phyloP scores from a whole-genome alignment of 352 stramenopile species.

The Phytophthora uliginosa region DNA sequence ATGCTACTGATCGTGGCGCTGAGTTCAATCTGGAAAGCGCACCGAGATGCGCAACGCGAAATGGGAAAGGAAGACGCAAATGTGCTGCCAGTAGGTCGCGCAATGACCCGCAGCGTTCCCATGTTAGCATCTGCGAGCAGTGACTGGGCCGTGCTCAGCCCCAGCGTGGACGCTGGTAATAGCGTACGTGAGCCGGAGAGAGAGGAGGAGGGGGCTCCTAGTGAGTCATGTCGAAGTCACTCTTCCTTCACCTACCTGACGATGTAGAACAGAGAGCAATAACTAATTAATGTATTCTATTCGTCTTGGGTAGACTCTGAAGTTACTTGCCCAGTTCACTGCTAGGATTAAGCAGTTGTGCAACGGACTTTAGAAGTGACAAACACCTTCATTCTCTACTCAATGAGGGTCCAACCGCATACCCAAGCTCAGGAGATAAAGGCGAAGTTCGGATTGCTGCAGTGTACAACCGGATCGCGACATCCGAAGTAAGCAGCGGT shows the following conservation, averaged over 20 bases:
- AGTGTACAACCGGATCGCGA: too few relatives aligned
- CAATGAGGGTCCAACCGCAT: too few relatives aligned
- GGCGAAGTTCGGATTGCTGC: too few relatives aligned
- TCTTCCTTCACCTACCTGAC: background rate
- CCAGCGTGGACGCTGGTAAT: constrained; percentile 4
- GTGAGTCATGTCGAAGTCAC: background rate
- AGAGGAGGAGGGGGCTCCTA: background rate
- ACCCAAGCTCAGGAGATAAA: too few relatives aligned
- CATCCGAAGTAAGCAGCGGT: too few relatives aligned
- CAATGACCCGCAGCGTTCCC: constrained; percentile 24
- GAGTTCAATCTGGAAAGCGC: constrained; percentile 15
- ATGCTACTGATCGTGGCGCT: constrained; percentile 23
- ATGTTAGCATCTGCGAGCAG: constrained; percentile 30
- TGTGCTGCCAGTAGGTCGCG: background rate
- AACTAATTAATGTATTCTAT: background rate
- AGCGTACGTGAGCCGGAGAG: background rate
- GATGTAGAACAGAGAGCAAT: background rate
- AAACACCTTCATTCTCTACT: too few relatives aligned
- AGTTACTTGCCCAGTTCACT: too few relatives aligned
- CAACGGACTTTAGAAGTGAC: too few relatives aligned
- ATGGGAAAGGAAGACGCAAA: constrained; percentile 20
- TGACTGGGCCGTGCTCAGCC: constrained; percentile 21
- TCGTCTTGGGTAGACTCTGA: background rate
- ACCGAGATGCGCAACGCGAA: constrained; percentile 1
- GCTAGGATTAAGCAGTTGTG: too few relatives aligned